Conservation (phyloP, 768 basidiomycete genomes). For the Russula abietina region DNA sequence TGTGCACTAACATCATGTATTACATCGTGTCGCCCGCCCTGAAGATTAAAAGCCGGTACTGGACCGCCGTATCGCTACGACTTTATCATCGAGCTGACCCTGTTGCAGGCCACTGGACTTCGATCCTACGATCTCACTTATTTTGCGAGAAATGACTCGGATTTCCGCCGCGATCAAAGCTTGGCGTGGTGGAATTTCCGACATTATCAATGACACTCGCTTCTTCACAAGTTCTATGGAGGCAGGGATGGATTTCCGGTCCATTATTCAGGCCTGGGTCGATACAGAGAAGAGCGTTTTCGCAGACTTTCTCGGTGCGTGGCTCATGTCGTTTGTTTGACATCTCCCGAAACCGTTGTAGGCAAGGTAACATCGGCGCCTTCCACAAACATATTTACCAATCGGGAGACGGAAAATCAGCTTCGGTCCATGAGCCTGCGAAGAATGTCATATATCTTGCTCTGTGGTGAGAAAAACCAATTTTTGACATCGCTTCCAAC, state of each 20-base stretch:
- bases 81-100: constrained; percentile 14
- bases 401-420: constrained; percentile 89
- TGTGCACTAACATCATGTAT: constrained; percentile 78
- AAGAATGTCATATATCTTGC: constrained; percentile 79
- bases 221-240: constrained; percentile 72
- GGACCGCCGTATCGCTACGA: background rate
- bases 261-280: constrained; percentile 72
- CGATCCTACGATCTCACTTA: constrained; percentile 56
- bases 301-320: constrained; percentile 72
- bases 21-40: constrained; percentile 78
- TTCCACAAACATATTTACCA: constrained; percentile 94
- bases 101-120: constrained; percentile 70
- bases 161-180: constrained; percentile 73
- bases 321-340: constrained; percentile 16
- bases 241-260: constrained; percentile 61
- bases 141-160: constrained; percentile 72
- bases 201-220: constrained; percentile 78
- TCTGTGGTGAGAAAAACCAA: constrained; percentile 84
- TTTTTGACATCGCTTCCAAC: constrained; percentile 84
- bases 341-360: constrained; percentile 31
- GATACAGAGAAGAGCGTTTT: constrained; percentile 84
- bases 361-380: constrained; percentile 79
- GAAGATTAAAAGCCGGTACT: constrained; percentile 67
- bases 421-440: constrained; percentile 81
- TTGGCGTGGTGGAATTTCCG: constrained; percentile 76